Evolutionary conservation across 148 eudicot genomes (phyloP).

Genomic region (Fagopyrum homotropicum): DNA sequence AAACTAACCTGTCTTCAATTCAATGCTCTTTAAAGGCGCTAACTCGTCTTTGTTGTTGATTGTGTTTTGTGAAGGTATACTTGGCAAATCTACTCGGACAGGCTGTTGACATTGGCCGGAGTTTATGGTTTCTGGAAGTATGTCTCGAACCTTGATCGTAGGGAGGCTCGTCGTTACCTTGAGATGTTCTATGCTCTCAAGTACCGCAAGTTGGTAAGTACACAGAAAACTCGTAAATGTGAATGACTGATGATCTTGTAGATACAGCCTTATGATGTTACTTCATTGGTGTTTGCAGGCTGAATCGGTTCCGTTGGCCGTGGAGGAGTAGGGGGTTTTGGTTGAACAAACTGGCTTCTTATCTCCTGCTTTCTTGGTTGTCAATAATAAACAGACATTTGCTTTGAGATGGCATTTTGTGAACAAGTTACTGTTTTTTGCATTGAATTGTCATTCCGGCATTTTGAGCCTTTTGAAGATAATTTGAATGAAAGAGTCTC

Average conservation of each 20-base stretch:
- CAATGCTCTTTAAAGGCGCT: not conserved
- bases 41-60: not conserved
- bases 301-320: slow-evolving; percentile 78
- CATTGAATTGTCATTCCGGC: slow-evolving; percentile 3
- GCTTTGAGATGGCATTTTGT: slow-evolving; percentile 10
- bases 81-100: slow-evolving; percentile 88
- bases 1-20: not conserved
- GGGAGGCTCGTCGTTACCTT: slow-evolving; percentile 83
- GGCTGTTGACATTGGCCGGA: slow-evolving; percentile 84
- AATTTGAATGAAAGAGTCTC: not conserved
- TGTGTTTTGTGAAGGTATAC: slow-evolving; percentile 34
- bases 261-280: not conserved
- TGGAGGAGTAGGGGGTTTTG: slow-evolving; percentile 31
- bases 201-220: slow-evolving; percentile 70
- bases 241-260: not conserved
- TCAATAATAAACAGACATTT: not conserved
- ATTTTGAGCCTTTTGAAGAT: not conserved
- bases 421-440: not conserved
- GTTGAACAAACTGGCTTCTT: not conserved
- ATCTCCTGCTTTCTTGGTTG: slow-evolving; percentile 4
- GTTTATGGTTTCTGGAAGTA: slow-evolving; percentile 98
- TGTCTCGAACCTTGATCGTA: slow-evolving; percentile 73
- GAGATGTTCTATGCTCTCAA: slow-evolving; percentile 97
- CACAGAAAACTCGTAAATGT: not conserved
- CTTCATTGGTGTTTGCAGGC: slow-evolving; percentile 42